Evolutionary conservation across 1,284 basidiomycete species (phyloP), one percentile per base, ranked within the genome.

Genomic region (Austropuccinia psidii): DNA sequence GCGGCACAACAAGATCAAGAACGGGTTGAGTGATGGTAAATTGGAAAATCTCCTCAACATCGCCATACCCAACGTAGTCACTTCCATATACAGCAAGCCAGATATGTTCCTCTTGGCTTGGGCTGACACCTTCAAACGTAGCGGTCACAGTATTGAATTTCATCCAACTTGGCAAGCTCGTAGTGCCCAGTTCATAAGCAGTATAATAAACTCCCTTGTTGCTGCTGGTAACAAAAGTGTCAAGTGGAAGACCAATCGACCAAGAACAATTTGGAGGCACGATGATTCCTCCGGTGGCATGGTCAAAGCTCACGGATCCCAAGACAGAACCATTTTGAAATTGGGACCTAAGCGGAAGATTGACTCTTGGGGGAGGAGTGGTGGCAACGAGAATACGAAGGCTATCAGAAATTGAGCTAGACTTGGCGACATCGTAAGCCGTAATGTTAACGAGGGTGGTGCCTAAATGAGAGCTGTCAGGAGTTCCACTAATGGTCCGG

Each of bases 401-500:
- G 15, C n/a, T 41, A 19, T 61, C 55, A 13, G 58, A 72, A 19
- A 61, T 45, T 15, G 68, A 72, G 21, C 45, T 49, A 13, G 68
- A 62, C 6, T 62, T 62, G n/a, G 41, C 58, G n/a, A 35, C 13
- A 33, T 60, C 50, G 47, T 62, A 49, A 33, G 68, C 68, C 24
- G 57, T 61, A 21, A 72, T 50, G 1, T 43, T 41, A 33, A 72
- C 58, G 8, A 29, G 35, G 47, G 55, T 52, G n/a, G 45, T 27
- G 8, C 69, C 55, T 15, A 60, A n/a, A 29, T 77, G 57, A 6
- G 72, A 27, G 3, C 11, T 29, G n/a, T 74, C 52, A 0, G 79
- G 79, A 0, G 73, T 77, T 8, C 79, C 78, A 0, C 76, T 75
- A 54, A 80, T 76, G n/a, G 76, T 76, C 1, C 75, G 75, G 13